phyloP scores from a whole-genome alignment of 2,329 filamentous ascomycete species.

The Beauveria medogensis region DNA sequence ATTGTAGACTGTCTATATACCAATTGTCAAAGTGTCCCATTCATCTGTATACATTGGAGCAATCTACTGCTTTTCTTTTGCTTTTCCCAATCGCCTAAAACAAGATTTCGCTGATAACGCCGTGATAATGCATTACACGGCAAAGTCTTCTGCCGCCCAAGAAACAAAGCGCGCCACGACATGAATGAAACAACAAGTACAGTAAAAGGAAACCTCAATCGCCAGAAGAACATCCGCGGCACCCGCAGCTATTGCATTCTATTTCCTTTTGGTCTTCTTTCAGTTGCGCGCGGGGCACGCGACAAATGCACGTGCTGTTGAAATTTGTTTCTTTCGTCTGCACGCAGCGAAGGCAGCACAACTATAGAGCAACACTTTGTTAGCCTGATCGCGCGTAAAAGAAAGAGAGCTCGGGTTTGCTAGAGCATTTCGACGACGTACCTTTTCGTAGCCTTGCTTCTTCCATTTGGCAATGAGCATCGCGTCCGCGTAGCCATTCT shows the following conservation, averaged over 20 bases:
- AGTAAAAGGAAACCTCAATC: slow-evolving; percentile 44
- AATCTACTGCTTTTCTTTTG: background rate
- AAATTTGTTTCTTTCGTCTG: slow-evolving; percentile 99
- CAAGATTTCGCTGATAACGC: slow-evolving; percentile 3
- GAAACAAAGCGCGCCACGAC: background rate
- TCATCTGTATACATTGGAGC: background rate
- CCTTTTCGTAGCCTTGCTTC: slow-evolving; percentile 98
- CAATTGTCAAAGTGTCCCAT: background rate
- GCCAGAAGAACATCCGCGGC: slow-evolving; percentile 78
- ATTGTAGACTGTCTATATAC: background rate
- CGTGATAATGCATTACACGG: background rate
- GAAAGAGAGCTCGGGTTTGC: too few relatives aligned
- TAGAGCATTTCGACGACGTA: slow-evolving; percentile 28
- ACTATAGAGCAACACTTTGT: slow-evolving; percentile 35
- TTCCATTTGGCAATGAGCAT: slow-evolving; percentile 99
- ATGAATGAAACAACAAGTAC: background rate
- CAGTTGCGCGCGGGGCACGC: slow-evolving; percentile 80
- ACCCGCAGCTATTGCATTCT: slow-evolving; percentile 92
- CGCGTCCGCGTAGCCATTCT: slow-evolving; percentile 92
- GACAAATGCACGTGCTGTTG: slow-evolving; percentile 93
- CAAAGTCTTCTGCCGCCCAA: background rate
- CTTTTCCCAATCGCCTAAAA: slow-evolving; percentile 2
- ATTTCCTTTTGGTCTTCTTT: slow-evolving; percentile 78
- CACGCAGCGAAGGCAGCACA: slow-evolving; percentile 92
- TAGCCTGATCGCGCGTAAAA: slow-evolving; percentile 15